A percentile compares a stretch with the other conserved stretches of the same genome.
phyloP scores from a whole-genome alignment of 2,329 filamentous ascomycete species.

The Calonectria pseudoreteaudii region DNA sequence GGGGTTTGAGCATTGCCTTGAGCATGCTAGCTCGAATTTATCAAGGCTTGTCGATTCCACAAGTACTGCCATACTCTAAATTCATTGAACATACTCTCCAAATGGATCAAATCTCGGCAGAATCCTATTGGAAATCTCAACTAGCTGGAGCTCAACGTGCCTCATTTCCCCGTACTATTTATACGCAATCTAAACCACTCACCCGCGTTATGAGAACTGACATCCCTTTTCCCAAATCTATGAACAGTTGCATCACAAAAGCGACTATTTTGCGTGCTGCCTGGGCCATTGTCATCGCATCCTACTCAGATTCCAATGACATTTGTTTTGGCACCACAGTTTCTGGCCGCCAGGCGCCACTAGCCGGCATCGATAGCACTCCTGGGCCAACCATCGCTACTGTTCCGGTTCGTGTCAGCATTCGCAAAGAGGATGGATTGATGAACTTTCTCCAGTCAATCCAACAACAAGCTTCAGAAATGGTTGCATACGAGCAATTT shows the following conservation, averaged over 20 bases:
- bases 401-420: not conserved
- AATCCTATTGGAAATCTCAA: not conserved
- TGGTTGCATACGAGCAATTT: slow-evolving; percentile 14
- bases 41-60: not conserved
- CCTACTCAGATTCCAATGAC: slow-evolving; percentile 56
- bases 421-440: not conserved
- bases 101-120: not conserved
- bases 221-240: not conserved
- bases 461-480: slow-evolving; percentile 6
- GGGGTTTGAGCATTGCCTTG: not conserved
- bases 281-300: slow-evolving; percentile 61
- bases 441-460: not conserved
- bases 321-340: slow-evolving; percentile 57
- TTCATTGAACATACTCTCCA: not conserved
- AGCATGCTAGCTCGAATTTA: not conserved
- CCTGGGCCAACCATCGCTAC: slow-evolving; percentile 12
- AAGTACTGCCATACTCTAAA: not conserved
- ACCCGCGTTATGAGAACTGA: slow-evolving; percentile 48
- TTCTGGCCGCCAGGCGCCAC: slow-evolving; percentile 49
- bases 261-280: slow-evolving; percentile 51
- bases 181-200: slow-evolving; percentile 61
- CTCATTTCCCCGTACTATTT: slow-evolving; percentile 54
- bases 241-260: slow-evolving; percentile 11
- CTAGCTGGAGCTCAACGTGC: slow-evolving; percentile 45
- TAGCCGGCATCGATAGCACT: slow-evolving; percentile 37